Evolutionary conservation across 2,329 filamentous ascomycete genomes (phyloP).

Genomic region (Pseudocercospora crystallina): DNA sequence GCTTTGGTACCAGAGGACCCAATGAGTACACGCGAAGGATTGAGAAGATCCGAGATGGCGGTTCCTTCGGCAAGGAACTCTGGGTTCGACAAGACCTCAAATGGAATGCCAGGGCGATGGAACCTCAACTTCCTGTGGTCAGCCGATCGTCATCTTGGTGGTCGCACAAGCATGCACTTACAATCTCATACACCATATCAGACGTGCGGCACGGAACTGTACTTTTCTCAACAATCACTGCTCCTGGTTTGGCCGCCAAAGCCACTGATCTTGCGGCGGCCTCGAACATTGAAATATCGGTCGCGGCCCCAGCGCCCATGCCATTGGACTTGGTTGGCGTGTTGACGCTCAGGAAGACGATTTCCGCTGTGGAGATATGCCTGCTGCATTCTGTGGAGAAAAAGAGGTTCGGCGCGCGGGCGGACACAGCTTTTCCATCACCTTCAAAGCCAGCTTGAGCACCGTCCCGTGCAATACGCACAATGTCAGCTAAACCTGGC

Average conservation of each 20-base stretch:
- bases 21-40: constrained; percentile 72
- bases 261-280: constrained; percentile 67
- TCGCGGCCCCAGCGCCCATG: constrained; percentile 66
- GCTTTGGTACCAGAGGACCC: constrained; percentile 62
- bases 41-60: constrained; percentile 67
- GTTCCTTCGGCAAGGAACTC: constrained; percentile 78
- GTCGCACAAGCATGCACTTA: too few relatives aligned
- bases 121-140: constrained; percentile 22
- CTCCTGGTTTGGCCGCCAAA: constrained; percentile 48
- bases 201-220: constrained; percentile 75
- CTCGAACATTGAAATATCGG: constrained; percentile 71
- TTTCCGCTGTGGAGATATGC: constrained; percentile 65
- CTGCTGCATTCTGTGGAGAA: constrained; percentile 67
- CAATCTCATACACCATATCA: constrained; percentile 36
- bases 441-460: too few relatives aligned
- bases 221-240: constrained; percentile 75
- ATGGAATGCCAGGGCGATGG: constrained; percentile 59
- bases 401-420: constrained; percentile 66
- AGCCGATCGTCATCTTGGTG: too few relatives aligned
- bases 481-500: constrained; percentile 66
- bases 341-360: constrained; percentile 74
- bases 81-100: constrained; percentile 77
- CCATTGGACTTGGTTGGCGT: constrained; percentile 74
- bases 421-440: too few relatives aligned
- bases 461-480: constrained; percentile 58